Base-by-base conservation (phyloP, 805 yeast genomes). In the Barnettozyma sucrosica region DNA sequence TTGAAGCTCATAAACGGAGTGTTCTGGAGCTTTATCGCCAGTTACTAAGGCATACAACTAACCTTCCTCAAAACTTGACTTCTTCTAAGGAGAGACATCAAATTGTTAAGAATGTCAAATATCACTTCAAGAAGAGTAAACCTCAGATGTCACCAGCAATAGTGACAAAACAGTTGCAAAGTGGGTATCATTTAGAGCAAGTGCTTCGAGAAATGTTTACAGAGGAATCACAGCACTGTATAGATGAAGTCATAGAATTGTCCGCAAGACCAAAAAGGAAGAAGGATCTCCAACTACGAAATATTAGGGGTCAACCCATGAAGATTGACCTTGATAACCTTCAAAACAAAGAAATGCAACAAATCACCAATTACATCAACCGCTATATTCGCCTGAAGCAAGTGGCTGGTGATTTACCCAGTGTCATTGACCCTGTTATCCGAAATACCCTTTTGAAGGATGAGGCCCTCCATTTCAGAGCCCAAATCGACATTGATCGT, bases 21-120 rank as follows among this genome's bases (percentile, higher is more conserved):
- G 69, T 68, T 1, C 39, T 63, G 5, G 50, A 49, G 10, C 51
- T 67, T 18, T 68, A 65, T 45, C 55, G 68, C 8, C 49, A 57
- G n/a, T 52, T 63, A 4, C 42, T 66, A 25, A 57, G 68, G 30
- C 65, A 64, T 45, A 41, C 58, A 1, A 36, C 50, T 7, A 46
- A 55, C 32, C 41, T 58, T 16, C 25, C 45, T 19, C 7, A 13
- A 5, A 11, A 36, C 10, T 4, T 11, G 20, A 24, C 43, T 13
- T 8, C n/a, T 7, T 18, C 7, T 5, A 16, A 14, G 19, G 21
- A 24, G 18, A 36, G 7, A 42, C 30, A 14, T 18, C 30, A 7
- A 8, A n/a, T 33, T 7, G 18, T 4, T 6, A 21, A n/a, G 4
- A 33, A 34, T 28, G 30, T 54, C 14, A 50, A 36, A 42, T 26